These are phyloP conservation scores for Puccinia triticina DNA, from an alignment of 1,284 basidiomycete genomes.

Conservation along the genomic window DNA sequence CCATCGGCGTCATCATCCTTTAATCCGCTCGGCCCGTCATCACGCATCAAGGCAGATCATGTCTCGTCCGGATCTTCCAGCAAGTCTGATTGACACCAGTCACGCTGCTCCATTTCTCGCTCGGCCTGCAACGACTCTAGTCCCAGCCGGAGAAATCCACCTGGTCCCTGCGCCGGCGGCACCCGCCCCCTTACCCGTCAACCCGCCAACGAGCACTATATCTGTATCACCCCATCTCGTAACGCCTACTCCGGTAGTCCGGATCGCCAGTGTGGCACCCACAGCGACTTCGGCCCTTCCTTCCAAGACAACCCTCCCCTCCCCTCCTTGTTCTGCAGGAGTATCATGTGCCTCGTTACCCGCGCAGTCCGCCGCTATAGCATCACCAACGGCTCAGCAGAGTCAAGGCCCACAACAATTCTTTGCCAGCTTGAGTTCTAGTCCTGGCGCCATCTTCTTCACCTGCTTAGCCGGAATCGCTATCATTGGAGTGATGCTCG, in stretches of 20 bases:
- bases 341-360: neutral
- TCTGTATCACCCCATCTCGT: neutral
- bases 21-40: neutral
- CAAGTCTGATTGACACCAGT: neutral
- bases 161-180: neutral
- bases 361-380: neutral
- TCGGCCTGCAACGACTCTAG: neutral
- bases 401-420: constrained; percentile 22
- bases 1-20: neutral
- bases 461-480: constrained; percentile 13
- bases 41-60: constrained; percentile 5
- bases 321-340: neutral
- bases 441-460: constrained; percentile 10
- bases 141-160: neutral
- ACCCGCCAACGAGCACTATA: neutral
- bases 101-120: neutral
- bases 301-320: neutral
- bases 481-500: constrained; percentile 10
- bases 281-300: neutral
- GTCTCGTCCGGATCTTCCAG: neutral
- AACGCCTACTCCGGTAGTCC: neutral
- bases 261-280: neutral
- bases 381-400: neutral
- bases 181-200: neutral
- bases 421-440: constrained; percentile 9